These are phyloP conservation scores for Stagonosporopsis tanaceti DNA, from an alignment of 2,329 filamentous ascomycete species.

Conservation along the genomic window DNA sequence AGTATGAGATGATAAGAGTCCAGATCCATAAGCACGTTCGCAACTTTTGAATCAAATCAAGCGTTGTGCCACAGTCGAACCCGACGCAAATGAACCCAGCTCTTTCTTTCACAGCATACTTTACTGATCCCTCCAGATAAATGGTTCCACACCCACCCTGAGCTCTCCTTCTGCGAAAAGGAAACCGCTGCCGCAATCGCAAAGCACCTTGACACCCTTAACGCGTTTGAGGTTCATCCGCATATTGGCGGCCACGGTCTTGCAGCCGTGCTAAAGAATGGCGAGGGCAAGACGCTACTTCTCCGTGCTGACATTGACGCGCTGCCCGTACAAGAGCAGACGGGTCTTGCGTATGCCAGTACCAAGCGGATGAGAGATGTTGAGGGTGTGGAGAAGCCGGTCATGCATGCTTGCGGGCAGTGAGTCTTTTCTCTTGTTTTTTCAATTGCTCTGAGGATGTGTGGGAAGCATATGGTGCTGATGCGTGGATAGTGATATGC, in stretches of 20 bases:
- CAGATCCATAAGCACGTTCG: not conserved
- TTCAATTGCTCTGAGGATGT: not conserved
- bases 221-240: slow-evolving; percentile 56
- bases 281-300: slow-evolving; percentile 62
- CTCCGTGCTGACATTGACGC: slow-evolving; percentile 71
- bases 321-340: slow-evolving; percentile 65
- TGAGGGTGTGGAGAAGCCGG: slow-evolving; percentile 60
- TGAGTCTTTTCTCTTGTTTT: not conserved
- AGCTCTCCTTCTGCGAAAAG: slow-evolving; percentile 48
- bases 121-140: slow-evolving; percentile 32
- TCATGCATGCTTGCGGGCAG: slow-evolving; percentile 74
- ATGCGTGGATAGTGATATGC: slow-evolving; percentile 57
- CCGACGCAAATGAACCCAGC: not conserved
- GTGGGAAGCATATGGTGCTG: not conserved
- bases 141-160: slow-evolving; percentile 46
- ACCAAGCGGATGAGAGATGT: slow-evolving; percentile 54
- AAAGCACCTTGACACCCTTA: slow-evolving; percentile 36
- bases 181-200: slow-evolving; percentile 43
- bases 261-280: slow-evolving; percentile 65
- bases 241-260: slow-evolving; percentile 68
- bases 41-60: not conserved
- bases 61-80: not conserved
- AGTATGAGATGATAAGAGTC: not conserved
- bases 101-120: not conserved
- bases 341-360: slow-evolving; percentile 64